Evolutionary conservation across 228 moss, liverwort and hornwort species (phyloP).

Genomic region (Sphagnum magellanicum): DNA sequence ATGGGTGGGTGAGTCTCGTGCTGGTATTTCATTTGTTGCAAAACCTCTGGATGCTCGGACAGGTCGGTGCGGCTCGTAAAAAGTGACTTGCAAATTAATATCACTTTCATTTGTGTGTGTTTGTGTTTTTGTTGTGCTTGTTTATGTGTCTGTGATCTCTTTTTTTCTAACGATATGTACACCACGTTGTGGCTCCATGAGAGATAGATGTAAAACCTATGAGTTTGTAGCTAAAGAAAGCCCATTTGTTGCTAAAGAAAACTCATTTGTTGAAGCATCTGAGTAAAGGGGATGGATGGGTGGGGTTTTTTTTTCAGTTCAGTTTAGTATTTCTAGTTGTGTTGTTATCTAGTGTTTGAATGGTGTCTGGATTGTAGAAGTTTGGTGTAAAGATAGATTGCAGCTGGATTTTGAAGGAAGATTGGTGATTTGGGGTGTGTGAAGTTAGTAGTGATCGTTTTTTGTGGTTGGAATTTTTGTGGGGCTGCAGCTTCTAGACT

Average conservation of each 20-base stretch:
- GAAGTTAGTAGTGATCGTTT: too few species aligned
- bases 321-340: too few species aligned
- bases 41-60: slow-evolving; percentile 5
- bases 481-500: too few species aligned
- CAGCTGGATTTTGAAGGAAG: too few species aligned
- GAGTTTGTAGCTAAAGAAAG: background rate
- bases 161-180: background rate
- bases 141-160: background rate
- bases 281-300: too few species aligned
- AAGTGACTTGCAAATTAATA: slow-evolving; percentile 11
- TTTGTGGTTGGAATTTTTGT: too few species aligned
- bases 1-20: slow-evolving; percentile 21
- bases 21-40: slow-evolving; percentile 1
- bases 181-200: background rate
- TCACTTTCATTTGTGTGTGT: background rate
- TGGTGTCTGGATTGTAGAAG: too few species aligned
- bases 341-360: too few species aligned
- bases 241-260: background rate
- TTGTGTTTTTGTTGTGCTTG: background rate
- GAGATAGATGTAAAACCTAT: background rate
- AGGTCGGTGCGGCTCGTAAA: slow-evolving; percentile 22
- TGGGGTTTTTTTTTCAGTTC: too few species aligned
- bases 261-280: too few species aligned
- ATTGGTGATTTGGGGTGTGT: too few species aligned
- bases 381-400: too few species aligned